Evolutionary conservation across 2,329 filamentous ascomycete species (phyloP), one percentile per base, ranked within the genome.

Genomic region (Malbranchea cinnamomea): DNA sequence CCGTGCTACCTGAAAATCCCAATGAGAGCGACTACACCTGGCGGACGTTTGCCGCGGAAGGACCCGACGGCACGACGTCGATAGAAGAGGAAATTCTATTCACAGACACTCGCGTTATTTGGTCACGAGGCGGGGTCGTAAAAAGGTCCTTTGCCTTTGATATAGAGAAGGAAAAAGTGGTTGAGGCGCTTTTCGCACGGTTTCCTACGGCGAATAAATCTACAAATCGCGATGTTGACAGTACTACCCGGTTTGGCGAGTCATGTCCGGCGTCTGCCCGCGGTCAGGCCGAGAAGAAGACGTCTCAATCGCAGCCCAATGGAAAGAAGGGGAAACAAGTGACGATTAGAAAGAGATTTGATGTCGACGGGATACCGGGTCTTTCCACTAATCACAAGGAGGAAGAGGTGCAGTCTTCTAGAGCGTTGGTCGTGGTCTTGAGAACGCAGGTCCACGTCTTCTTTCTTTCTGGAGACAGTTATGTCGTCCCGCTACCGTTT

Each of bases 381-480:
- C 30, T 38, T 13, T 27, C 34, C n/a, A 8, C 23, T 69, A 23
- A 68, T 36, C 41, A 47, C 37, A 19, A 42, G 43, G 30, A 41
- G 39, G 26, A 34, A 31, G 16, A 42, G 41, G 31, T 44, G 25
- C 43, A 47, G 15, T 33, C 53, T 40, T 49, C 60, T 45, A 49
- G 76, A 46, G 84, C 87, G 4, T 59, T 98, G 37, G 82, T 95
- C 5, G 79, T 98, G 28, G 79, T 95, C 42, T 70, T 98, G 41
- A 85, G 81, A 55, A 85, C 82, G 0, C 87, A 95, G 49, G 84
- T 82, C 13, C 87, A 95, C 49, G 73, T 98, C 40, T 91, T 85
- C 62, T 94, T 91, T 50, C 68, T 95, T 21, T 72, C 79, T 2
- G 87, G 87, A 12, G 76, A 82, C 19, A 89, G 72, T 48, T 81